phyloP scores from a whole-genome alignment of 306 rosid species.

The Delonix regia region DNA sequence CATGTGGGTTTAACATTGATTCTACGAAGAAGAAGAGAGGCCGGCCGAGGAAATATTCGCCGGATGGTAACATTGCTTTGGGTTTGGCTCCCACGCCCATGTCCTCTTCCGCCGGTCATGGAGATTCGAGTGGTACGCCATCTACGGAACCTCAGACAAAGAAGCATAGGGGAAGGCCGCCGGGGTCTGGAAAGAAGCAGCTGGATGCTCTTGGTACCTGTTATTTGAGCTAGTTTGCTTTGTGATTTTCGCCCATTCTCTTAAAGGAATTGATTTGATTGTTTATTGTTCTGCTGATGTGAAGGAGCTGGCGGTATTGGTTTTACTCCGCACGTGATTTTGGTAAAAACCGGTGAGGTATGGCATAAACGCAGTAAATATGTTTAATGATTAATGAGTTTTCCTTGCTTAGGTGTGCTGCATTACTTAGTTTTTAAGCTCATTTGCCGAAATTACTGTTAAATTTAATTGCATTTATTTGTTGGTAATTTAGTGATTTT shows the following conservation, averaged over 20 bases:
- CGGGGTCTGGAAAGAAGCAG: constrained; percentile 89
- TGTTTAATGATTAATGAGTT: not conserved
- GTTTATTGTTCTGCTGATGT: constrained; percentile 18
- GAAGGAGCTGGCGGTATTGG: constrained; percentile 83
- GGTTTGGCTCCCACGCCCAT: constrained; percentile 65
- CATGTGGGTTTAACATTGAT: constrained; percentile 55
- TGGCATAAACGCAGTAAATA: constrained; percentile 5
- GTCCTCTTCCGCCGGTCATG: constrained; percentile 52
- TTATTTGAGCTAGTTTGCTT: not conserved
- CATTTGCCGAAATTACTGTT: not conserved
- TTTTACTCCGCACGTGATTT: constrained; percentile 83
- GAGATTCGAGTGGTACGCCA: constrained; percentile 57
- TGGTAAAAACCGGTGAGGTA: constrained; percentile 89
- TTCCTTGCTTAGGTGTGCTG: not conserved
- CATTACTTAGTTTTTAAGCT: not conserved
- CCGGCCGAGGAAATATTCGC: constrained; percentile 87
- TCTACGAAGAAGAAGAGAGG: constrained; percentile 86
- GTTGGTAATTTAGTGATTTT: not conserved
- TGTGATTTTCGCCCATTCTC: constrained; percentile 8
- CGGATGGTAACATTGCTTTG: constrained; percentile 89
- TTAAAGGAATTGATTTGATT: constrained; percentile 32
- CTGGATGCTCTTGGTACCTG: constrained; percentile 73
- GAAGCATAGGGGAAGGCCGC: constrained; percentile 86
- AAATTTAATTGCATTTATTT: constrained; percentile 2
- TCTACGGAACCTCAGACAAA: constrained; percentile 63